Base-by-base conservation (phyloP, 805 yeast genomes). In the Hanseniaspora thailandica region DNA sequence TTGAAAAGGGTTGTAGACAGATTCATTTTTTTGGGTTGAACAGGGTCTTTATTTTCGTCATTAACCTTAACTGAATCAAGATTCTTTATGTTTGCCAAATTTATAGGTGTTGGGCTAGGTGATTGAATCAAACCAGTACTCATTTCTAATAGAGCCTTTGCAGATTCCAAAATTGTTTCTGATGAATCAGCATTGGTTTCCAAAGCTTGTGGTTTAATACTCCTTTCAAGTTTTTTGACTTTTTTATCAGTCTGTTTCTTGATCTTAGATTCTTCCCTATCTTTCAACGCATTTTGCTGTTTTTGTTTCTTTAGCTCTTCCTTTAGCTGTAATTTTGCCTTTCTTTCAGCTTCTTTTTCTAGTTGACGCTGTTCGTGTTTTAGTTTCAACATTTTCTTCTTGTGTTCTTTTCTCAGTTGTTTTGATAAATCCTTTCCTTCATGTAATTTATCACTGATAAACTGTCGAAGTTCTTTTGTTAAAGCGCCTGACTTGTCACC, bases 401-500 rank as follows among this genome's bases (percentile, higher is more conserved):
- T 51, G 15, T 38, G 43, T 31, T 44, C 45, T 20, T 31, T 51
- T 22, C 55, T 34, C 23, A 44, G 31, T 22, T 31, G 28, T 12
- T 36, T 44, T 4, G 55, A 45, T 22, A n/a, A 9, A 13, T 45
- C 44, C 30, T 45, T 52, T 15, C 47, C 52, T 47, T 54, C 54
- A 54, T 57, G 55, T 44, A 28, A 49, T 48, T 50, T 50, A 10
- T 28, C 17, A 26, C 38, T 43, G 8, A 50, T 50, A 5, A 50
- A 13, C 39, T 57, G 58, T 23, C 61, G 57, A 53, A 58, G 58
- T 23, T 56, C 56, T 25, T 57, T 55, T 17, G 60, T 58, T 25
- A 58, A 54, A 6, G 54, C 49, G 15, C 60, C 61, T 13, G 48
- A 34, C 8, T 55, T 52, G 19, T 41, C 52, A 7, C 54, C 54